Evolutionary conservation across 352 stramenopile genomes (phyloP), one percentile per base, ranked within the genome.

Genomic region (Phytophthora constricta): DNA sequence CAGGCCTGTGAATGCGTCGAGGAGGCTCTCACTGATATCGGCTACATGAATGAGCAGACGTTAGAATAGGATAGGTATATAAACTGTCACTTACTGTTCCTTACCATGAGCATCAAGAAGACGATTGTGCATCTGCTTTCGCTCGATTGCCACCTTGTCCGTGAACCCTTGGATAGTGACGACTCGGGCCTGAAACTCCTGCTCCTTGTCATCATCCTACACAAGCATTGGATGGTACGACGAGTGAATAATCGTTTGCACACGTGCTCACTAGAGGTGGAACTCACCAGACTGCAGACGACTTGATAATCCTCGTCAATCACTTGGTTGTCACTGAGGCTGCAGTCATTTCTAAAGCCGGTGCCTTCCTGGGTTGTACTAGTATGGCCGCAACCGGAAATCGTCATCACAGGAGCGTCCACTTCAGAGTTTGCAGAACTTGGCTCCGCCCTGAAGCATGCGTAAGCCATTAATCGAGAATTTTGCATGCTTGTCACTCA

Each of bases 1-100:
- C 19, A 83, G 62, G 47, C 73, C 72, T 28, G 71, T 83, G 37
- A 83, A 54, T 27, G 68, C 75, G 58, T 83, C 75, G 25, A 83
- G 75, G 23, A 83, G 65, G 16, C 58, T 66, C 63, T 80, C 75
- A 19, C 75, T 83, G 23, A 83, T 45, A 50, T 79, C 68, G 54
- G 68, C 75, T 83, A 37, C 16, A 63, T 17, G 41, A 25, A n/a
- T 27, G 58, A 17, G 51, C n/a, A 68, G 45, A 16, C n/a, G 8
- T 53, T 55, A 64, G 45, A 55, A 28, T 41, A 31, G 62, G 10
- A 42, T 56, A 68, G 13, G n/a, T 49, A 43, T 2, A 68, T 14
- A 31, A 27, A 48, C 34, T 11, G 11, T 22, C 16, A 19, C 4
- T 31, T 20, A 14, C 26, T 41, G 8, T 19, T 23, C 22, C 49